Conservation (phyloP, 2,329 filamentous ascomycete species). For the Colletotrichum musicola region DNA sequence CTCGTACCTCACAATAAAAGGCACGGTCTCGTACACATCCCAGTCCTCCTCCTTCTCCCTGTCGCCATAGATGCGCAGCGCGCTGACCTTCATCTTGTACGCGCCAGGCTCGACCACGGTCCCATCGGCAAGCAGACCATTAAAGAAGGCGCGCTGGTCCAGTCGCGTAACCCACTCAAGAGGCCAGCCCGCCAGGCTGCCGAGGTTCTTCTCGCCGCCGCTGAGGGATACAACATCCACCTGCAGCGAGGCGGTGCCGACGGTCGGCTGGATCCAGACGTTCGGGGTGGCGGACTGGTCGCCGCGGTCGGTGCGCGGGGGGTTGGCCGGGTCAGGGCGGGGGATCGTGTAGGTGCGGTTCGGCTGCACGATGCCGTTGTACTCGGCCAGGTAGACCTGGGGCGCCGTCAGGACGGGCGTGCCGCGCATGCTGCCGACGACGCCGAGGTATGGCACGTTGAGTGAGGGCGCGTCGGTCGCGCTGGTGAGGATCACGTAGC, state of each 20-base stretch:
- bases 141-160: constrained; percentile 49
- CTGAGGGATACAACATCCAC: constrained; percentile 58
- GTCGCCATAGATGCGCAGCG: constrained; percentile 65
- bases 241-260: constrained; percentile 59
- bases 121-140: constrained; percentile 60
- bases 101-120: constrained; percentile 60
- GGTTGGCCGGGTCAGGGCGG: constrained; percentile 50
- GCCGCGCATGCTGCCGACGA: constrained; percentile 52
- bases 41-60: constrained; percentile 42
- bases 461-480: constrained; percentile 51
- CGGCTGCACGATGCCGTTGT: constrained; percentile 34
- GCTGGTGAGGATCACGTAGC: constrained; percentile 55
- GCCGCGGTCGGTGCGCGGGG: constrained; percentile 41
- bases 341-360: constrained; percentile 58
- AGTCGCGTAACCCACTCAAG: constrained; percentile 7
- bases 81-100: constrained; percentile 64
- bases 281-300: constrained; percentile 49
- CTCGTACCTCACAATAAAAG: constrained; percentile 37
- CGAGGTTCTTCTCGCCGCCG: constrained; percentile 44
- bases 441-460: constrained; percentile 56
- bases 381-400: constrained; percentile 42
- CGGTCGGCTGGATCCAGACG: constrained; percentile 54
- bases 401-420: constrained; percentile 50
- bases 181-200: constrained; percentile 24
- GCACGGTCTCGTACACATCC: constrained; percentile 38